Conservation (phyloP, 2,329 filamentous ascomycete genomes). For the Penicillium nordicum region DNA sequence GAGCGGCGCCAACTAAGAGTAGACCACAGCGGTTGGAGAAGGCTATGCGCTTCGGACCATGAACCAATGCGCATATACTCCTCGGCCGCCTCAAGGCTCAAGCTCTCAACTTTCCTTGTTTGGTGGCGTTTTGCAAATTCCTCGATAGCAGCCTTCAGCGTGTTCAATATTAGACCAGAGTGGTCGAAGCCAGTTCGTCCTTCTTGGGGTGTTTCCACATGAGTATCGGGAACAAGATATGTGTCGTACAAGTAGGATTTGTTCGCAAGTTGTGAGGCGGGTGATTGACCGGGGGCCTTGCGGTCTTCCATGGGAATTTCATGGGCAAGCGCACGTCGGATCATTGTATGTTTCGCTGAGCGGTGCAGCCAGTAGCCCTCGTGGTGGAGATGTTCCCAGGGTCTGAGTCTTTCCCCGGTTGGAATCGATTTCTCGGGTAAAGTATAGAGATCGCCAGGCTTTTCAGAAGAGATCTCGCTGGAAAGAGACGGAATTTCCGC, state of each 20-base stretch:
- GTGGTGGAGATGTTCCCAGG: conserved; percentile 60
- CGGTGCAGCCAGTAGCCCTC: conserved; percentile 60
- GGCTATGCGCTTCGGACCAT: conserved; percentile 51
- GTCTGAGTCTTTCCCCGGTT: conserved; percentile 49
- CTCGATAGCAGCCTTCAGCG: conserved; percentile 46
- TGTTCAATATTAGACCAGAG: conserved; percentile 48
- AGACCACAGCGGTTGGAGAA: conserved; percentile 55
- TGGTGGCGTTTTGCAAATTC: conserved; percentile 55
- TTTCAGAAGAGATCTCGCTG: conserved; percentile 25
- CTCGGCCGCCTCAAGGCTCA: conserved; percentile 54
- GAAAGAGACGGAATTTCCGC: conserved; percentile 49
- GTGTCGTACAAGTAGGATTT: conserved; percentile 56
- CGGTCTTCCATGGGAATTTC: conserved; percentile 60
- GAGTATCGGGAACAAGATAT: conserved; percentile 58
- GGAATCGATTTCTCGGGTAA: conserved; percentile 52
- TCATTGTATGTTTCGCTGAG: conserved; percentile 51
- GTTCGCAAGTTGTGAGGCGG: conserved; percentile 53
- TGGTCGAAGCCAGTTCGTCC: conserved; percentile 50
- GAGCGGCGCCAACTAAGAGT: conserved; percentile 57
- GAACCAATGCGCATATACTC: conserved; percentile 51
- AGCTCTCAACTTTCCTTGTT: conserved; percentile 51
- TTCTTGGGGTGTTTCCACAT: conserved; percentile 51
- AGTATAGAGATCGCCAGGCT: conserved; percentile 27
- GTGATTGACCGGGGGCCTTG: conserved; percentile 52
- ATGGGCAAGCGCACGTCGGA: conserved; percentile 50